A percentile compares a stretch with the other conserved stretches of the same genome.
phyloP scores from a whole-genome alignment of 108 stramenopile species.

The Skeletonema potamos region DNA sequence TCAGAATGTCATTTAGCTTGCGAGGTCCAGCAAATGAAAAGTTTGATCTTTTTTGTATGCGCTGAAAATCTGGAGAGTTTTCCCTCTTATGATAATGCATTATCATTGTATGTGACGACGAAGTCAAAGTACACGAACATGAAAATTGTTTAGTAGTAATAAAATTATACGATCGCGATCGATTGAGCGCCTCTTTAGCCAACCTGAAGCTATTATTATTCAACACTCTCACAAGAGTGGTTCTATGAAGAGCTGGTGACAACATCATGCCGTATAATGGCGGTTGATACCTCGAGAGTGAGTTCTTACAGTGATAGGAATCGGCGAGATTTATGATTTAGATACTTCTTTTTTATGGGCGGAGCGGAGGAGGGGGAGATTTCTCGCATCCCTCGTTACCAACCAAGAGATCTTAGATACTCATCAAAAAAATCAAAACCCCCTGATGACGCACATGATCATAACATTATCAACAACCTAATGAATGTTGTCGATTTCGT shows the following conservation, averaged over 20 bases:
- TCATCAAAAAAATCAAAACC: no score
- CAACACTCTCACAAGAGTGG: neutral
- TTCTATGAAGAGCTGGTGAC: neutral
- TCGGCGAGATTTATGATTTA: no score
- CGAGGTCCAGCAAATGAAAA: constrained; percentile 62
- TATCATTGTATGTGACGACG: neutral
- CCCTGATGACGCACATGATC: no score
- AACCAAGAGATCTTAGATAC: no score
- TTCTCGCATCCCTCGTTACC: no score
- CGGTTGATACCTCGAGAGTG: neutral
- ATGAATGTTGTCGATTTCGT: no score
- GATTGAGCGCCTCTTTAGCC: neutral
- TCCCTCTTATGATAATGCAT: neutral
- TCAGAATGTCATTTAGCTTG: constrained; percentile 71
- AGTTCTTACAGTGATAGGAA: no score
- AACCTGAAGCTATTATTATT: neutral
- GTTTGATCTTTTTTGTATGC: constrained; percentile 10
- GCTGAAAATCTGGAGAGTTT: neutral
- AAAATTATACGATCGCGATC: neutral
- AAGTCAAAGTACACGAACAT: neutral
- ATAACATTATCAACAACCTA: no score
- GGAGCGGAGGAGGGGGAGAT: no score
- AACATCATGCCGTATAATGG: neutral
- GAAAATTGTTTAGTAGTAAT: neutral
- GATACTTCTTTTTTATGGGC: no score